Conservation (phyloP, 2,329 filamentous ascomycete species). For the Fusarium continuum region DNA sequence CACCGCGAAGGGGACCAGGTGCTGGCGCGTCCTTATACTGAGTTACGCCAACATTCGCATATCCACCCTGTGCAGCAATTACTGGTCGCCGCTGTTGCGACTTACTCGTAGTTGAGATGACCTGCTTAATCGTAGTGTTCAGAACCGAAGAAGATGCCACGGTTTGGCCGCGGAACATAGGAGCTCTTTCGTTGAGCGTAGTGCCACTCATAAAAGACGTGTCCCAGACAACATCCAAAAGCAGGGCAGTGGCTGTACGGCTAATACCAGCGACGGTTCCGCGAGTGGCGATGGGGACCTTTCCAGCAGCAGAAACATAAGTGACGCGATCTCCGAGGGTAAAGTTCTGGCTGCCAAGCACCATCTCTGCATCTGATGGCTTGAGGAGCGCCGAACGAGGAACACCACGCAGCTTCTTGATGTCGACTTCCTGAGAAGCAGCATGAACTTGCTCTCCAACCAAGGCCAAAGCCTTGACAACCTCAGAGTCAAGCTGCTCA, state of each 20-base stretch:
- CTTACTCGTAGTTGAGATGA: slow-evolving; percentile 71
- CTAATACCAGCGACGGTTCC: slow-evolving; percentile 97
- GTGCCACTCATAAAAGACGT: slow-evolving; percentile 97
- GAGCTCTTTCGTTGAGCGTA: slow-evolving; percentile 87
- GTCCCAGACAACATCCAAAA: slow-evolving; percentile 94
- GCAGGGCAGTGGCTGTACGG: slow-evolving; percentile 80
- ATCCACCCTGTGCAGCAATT: slow-evolving; percentile 59
- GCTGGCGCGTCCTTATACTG: slow-evolving; percentile 69
- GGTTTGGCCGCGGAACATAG: slow-evolving; percentile 92
- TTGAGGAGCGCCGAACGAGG: slow-evolving; percentile 89
- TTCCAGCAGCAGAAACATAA: slow-evolving; percentile 91
- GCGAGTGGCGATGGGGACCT: slow-evolving; percentile 89
- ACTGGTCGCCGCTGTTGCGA: slow-evolving; percentile 61
- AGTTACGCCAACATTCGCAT: slow-evolving; percentile 65
- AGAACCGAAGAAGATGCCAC: slow-evolving; percentile 88
- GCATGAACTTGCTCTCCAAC: slow-evolving; percentile 73
- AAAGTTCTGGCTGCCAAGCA: slow-evolving; percentile 86
- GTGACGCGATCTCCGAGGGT: slow-evolving; percentile 88
- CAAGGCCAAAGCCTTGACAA: slow-evolving; percentile 81
- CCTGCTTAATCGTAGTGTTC: slow-evolving; percentile 84
- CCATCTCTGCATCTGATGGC: slow-evolving; percentile 94
- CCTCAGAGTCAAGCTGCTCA: slow-evolving; percentile 91
- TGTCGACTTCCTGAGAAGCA: slow-evolving; percentile 61
- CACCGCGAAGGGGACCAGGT: slow-evolving; percentile 64
- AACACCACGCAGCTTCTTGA: slow-evolving; percentile 79